These are phyloP conservation scores for Mucor sp. DNA, from an alignment of 371 early-diverging fungal species.

Conservation along the genomic window DNA sequence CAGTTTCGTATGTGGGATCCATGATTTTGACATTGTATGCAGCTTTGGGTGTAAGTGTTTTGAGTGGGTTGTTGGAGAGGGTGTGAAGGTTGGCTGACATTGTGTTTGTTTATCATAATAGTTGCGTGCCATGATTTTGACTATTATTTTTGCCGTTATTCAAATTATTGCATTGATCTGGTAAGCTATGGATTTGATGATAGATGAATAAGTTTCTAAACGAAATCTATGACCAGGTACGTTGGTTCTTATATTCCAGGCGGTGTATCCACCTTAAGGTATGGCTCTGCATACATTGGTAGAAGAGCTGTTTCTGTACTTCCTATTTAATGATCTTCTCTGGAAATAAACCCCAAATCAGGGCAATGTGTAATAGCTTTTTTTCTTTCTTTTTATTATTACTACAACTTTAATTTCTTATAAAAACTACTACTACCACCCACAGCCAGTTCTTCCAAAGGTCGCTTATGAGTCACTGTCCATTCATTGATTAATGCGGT, in stretches of 20 bases:
- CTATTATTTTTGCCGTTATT: constrained; percentile 59
- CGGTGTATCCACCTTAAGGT: constrained; percentile 51
- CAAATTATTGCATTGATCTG: constrained; percentile 67
- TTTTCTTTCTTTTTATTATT: too few species aligned
- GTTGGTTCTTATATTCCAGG: constrained; percentile 58
- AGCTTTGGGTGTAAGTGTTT: constrained; percentile 54
- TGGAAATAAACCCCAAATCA: not conserved
- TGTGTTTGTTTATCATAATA: constrained; percentile 10
- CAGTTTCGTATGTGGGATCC: constrained; percentile 60
- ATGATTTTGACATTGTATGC: constrained; percentile 64
- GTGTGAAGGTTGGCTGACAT: not conserved
- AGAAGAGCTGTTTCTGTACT: constrained; percentile 49
- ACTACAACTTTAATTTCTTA: not conserved
- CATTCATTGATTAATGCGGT: constrained; percentile 43
- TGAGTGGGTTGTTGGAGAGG: not conserved
- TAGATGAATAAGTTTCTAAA: too few species aligned
- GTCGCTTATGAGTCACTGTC: constrained; percentile 2
- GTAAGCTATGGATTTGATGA: too few species aligned
- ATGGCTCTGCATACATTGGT: constrained; percentile 49
- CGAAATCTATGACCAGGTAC: too few species aligned
- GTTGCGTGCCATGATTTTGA: constrained; percentile 51
- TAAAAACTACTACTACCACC: not conserved
- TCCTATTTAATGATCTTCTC: constrained; percentile 36
- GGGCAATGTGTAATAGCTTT: too few species aligned
- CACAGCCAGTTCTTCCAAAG: not conserved